These are phyloP conservation scores for Staphylotrichum longicolle DNA, from an alignment of 495 filamentous ascomycete genomes.

Conservation along the genomic window DNA sequence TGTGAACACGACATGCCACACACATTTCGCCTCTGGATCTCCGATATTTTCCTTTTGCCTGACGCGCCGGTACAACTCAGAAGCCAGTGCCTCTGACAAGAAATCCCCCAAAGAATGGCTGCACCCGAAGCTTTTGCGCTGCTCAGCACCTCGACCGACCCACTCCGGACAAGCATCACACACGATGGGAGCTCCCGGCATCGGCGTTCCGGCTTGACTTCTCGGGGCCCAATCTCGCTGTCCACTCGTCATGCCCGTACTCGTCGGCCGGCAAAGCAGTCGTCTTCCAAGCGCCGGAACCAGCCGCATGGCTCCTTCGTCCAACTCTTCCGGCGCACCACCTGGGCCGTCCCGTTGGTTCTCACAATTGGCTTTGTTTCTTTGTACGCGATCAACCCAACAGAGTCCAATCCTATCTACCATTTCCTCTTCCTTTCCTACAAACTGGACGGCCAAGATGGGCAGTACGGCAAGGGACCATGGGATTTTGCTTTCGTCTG, in stretches of 20 bases:
- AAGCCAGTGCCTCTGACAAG: background rate
- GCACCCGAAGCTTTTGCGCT: background rate
- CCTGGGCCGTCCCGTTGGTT: conserved; percentile 76
- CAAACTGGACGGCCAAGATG: conserved; percentile 48
- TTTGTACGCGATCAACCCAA: conserved; percentile 76
- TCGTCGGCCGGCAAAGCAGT: background rate
- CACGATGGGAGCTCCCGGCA: background rate
- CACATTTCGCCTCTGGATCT: too few relatives aligned
- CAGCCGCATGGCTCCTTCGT: background rate
- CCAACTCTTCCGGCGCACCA: conserved; percentile 53
- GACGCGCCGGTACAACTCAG: too few relatives aligned
- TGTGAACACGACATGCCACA: too few relatives aligned
- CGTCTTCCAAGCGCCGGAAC: background rate
- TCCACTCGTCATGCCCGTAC: background rate
- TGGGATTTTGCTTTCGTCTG: conserved; percentile 82
- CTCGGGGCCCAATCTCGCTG: background rate
- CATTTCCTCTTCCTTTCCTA: conserved; percentile 93
- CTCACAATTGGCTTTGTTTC: conserved; percentile 61
- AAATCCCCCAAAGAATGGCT: background rate
- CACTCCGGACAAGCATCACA: background rate
- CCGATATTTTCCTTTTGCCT: too few relatives aligned
- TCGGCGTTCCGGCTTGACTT: background rate
- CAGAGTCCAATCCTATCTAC: conserved; percentile 75
- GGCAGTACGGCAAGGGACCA: conserved; percentile 77
- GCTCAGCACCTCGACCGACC: background rate